Evolutionary conservation across 2,329 filamentous ascomycete species (phyloP).

Genomic region (Pezicula neosporulosa): DNA sequence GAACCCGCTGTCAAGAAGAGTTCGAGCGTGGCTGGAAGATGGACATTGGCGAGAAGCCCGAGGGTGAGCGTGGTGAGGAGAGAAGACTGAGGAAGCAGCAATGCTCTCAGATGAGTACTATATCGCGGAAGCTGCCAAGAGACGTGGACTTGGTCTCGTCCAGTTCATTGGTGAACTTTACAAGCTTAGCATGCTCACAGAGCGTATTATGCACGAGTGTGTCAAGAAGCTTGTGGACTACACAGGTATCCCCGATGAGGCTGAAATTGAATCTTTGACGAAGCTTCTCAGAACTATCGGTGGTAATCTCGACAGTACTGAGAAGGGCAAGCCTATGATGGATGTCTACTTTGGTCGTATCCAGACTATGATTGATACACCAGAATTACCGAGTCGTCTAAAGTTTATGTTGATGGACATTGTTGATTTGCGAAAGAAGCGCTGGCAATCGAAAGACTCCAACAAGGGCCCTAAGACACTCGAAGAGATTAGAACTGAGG

Average conservation of each 20-base stretch:
- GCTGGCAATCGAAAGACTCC: conserved; percentile 83
- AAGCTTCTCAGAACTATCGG: conserved; percentile 93
- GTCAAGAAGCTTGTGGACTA: conserved; percentile 96
- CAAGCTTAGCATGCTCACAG: conserved; percentile 97
- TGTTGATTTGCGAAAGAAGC: conserved; percentile 72
- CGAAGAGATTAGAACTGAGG: conserved; percentile 81
- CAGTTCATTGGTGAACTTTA: conserved; percentile 99
- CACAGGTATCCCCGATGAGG: conserved; percentile 87
- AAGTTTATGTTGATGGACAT: conserved; percentile 97
- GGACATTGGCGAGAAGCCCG: conserved; percentile 75
- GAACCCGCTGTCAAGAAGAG: conserved; percentile 95
- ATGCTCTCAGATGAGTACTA: conserved; percentile 98
- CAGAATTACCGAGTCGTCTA: conserved; percentile 80
- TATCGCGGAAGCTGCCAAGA: conserved; percentile 86
- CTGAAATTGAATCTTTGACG: conserved; percentile 91
- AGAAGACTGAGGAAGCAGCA: conserved; percentile 65
- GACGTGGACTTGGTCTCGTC: conserved; percentile 93
- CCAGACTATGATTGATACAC: conserved; percentile 73
- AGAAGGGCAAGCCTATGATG: conserved; percentile 84
- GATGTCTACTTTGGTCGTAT: conserved; percentile 92
- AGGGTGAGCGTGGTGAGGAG: conserved; percentile 55
- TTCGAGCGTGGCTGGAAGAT: conserved; percentile 97
- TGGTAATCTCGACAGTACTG: conserved; percentile 76
- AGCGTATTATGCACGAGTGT: conserved; percentile 99
- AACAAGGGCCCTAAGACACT: conserved; percentile 98